phyloP scores from a whole-genome alignment of 495 filamentous ascomycete species.

The Aeminium ludgeri region DNA sequence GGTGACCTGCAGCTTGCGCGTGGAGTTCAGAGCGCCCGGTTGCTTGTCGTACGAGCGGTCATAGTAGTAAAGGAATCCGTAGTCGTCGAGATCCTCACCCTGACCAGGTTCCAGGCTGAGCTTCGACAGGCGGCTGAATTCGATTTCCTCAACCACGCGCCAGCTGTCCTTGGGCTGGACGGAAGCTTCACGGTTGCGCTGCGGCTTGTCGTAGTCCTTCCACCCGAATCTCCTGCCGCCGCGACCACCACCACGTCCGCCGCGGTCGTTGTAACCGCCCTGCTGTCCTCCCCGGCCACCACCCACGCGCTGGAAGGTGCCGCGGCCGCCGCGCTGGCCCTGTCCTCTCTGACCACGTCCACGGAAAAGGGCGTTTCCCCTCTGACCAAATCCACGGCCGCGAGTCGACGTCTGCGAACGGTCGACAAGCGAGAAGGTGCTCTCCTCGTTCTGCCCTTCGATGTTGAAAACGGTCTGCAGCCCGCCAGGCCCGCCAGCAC shows the following conservation, averaged over 20 bases:
- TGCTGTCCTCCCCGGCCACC: constrained; percentile 51
- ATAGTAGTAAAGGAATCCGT: constrained; percentile 96
- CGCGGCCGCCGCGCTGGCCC: constrained; percentile 38
- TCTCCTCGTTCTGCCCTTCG: constrained; percentile 85
- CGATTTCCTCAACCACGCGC: constrained; percentile 93
- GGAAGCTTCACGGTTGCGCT: constrained; percentile 85
- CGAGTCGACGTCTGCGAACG: constrained; percentile 34
- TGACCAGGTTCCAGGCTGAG: constrained; percentile 86
- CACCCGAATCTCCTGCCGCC: constrained; percentile 83
- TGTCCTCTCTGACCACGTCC: constrained; percentile 48
- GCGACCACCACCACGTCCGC: constrained; percentile 42
- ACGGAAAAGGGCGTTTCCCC: constrained; percentile 72
- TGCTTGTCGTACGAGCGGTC: constrained; percentile 87
- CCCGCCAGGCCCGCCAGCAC: constrained; percentile 32
- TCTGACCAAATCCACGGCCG: constrained; percentile 59
- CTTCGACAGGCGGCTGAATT: constrained; percentile 87
- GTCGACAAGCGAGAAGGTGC: constrained; percentile 93
- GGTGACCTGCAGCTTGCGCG: constrained; percentile 69
- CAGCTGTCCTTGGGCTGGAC: constrained; percentile 90
- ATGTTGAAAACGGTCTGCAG: constrained; percentile 73
- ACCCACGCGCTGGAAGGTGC: constrained; percentile 31
- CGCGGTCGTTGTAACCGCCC: constrained; percentile 35
- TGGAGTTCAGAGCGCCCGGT: constrained; percentile 60
- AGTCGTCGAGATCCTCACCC: constrained; percentile 84
- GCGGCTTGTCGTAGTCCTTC: constrained; percentile 98